These are phyloP conservation scores for Actinomucor elegans DNA, from an alignment of 371 early-diverging fungal species.

Conservation along the genomic window DNA sequence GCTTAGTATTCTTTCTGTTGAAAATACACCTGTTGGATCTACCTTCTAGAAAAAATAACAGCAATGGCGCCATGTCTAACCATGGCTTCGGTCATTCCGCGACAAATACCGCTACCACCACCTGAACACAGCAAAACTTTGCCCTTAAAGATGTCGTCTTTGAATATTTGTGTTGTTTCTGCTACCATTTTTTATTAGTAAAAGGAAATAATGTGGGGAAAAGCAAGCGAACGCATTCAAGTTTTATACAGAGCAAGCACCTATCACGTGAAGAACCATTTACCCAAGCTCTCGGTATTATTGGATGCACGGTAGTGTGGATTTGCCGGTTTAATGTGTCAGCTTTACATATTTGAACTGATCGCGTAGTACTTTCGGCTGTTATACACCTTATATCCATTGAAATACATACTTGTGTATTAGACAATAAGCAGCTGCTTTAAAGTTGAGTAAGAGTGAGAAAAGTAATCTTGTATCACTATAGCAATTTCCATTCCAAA, in stretches of 20 bases:
- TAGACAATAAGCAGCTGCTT: too few species aligned
- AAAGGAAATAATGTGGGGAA: neutral
- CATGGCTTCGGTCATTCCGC: slow-evolving; percentile 79
- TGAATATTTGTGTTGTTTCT: slow-evolving; percentile 41
- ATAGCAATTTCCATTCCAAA: too few species aligned
- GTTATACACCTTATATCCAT: too few species aligned
- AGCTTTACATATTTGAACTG: too few species aligned
- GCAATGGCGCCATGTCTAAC: slow-evolving; percentile 75
- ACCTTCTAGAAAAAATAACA: slow-evolving; percentile 67
- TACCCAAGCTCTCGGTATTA: too few species aligned
- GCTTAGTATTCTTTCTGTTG: too few species aligned
- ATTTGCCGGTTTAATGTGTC: too few species aligned
- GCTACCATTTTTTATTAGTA: slow-evolving; percentile 9
- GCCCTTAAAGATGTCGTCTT: slow-evolving; percentile 40
- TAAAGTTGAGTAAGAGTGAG: too few species aligned
- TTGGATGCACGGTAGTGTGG: too few species aligned
- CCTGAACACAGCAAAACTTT: slow-evolving; percentile 52
- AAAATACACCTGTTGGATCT: neutral
- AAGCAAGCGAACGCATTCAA: neutral
- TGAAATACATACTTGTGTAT: too few species aligned
- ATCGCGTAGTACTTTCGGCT: too few species aligned
- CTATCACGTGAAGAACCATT: slow-evolving; percentile 10
- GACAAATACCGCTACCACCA: slow-evolving; percentile 75
- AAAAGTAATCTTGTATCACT: too few species aligned
- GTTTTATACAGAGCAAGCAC: neutral